Conservation (phyloP, 2,329 filamentous ascomycete genomes). For the Curvularia verruculosa region DNA sequence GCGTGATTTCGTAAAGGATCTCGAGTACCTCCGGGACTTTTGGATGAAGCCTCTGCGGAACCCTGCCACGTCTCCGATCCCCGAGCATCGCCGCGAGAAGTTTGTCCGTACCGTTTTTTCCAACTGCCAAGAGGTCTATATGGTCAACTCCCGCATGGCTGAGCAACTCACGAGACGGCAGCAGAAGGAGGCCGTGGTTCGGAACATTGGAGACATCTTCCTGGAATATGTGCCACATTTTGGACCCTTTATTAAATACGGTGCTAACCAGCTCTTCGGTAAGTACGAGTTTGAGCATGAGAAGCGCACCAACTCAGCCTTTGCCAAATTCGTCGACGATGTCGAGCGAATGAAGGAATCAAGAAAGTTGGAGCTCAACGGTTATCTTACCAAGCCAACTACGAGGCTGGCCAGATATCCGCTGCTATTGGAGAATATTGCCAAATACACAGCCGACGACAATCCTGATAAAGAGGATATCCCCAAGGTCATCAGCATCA, state of each 20-base stretch:
- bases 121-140: conserved; percentile 93
- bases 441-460: conserved; percentile 88
- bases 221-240: conserved; percentile 90
- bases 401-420: conserved; percentile 94
- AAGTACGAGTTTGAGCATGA: conserved; percentile 99
- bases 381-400: conserved; percentile 96
- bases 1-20: conserved; percentile 96
- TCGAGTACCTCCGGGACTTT: conserved; percentile 97
- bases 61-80: conserved; percentile 77
- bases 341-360: conserved; percentile 96
- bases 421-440: conserved; percentile 84
- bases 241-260: conserved; percentile 94
- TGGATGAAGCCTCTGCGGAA: conserved; percentile 91
- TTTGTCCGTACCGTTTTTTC: conserved; percentile 95
- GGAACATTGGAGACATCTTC: conserved; percentile 92
- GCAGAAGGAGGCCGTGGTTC: conserved; percentile 86
- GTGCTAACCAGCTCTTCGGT: conserved; percentile 91
- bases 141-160: conserved; percentile 86
- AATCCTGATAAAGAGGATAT: conserved; percentile 92
- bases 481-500: conserved; percentile 83
- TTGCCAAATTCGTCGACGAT: conserved; percentile 92
- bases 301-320: conserved; percentile 81
- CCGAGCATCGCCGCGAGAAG: conserved; percentile 82
- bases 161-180: conserved; percentile 88
- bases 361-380: conserved; percentile 93